A percentile compares a stretch with the other conserved stretches of the same genome.
These are phyloP conservation scores for Vitis cinerea DNA, from an alignment of 164 flowering plant genomes.

Conservation along the genomic window DNA sequence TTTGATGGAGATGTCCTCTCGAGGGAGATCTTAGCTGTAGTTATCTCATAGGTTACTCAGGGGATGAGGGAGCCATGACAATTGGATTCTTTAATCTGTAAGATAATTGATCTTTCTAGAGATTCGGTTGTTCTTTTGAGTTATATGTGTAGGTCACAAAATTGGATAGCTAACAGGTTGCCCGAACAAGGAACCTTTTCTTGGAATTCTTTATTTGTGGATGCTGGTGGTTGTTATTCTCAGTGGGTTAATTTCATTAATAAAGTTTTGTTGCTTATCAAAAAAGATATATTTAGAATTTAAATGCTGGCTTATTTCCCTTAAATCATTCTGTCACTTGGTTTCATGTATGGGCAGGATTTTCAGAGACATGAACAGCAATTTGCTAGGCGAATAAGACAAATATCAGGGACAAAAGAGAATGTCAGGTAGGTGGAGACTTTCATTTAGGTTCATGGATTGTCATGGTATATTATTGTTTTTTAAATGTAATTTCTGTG, in stretches of 20 bases:
- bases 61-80: no score
- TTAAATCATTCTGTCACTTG: not conserved
- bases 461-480: not conserved
- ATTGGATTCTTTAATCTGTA: no score
- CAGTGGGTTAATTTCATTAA: not conserved
- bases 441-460: not conserved
- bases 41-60: no score
- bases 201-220: no score
- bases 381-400: conserved; percentile 52
- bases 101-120: no score
- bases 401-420: conserved; percentile 57
- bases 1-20: no score
- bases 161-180: no score
- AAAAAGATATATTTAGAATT: not conserved
- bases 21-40: no score
- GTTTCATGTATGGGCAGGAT: conserved; percentile 38
- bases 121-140: no score
- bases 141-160: no score
- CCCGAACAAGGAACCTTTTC: no score
- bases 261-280: not conserved
- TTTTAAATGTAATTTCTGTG: not conserved
- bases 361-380: conserved; percentile 44
- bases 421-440: conserved; percentile 50
- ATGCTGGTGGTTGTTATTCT: no score
- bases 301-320: not conserved